Conservation (phyloP, 768 basidiomycete species). For the Porphyrellus cyaneotinctus region DNA sequence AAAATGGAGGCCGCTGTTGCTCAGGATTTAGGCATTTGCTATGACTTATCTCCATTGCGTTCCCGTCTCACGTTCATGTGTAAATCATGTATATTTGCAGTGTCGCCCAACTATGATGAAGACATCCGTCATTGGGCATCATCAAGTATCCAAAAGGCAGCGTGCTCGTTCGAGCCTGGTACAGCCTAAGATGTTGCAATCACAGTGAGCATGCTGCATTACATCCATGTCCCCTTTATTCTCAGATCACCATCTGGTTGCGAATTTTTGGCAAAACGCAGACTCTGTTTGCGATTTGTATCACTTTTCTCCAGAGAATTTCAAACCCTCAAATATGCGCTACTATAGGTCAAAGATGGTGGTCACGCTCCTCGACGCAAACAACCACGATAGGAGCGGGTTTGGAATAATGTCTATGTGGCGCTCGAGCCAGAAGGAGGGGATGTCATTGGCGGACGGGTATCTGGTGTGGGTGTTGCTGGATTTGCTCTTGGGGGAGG, state of each 20-base stretch:
- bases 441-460: slow-evolving; percentile 54
- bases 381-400: slow-evolving; percentile 40
- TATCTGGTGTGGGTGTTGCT: slow-evolving; percentile 55
- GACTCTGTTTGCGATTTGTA: slow-evolving; percentile 27
- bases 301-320: neutral
- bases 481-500: slow-evolving; percentile 59
- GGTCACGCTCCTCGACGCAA: slow-evolving; percentile 43
- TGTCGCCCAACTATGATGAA: slow-evolving; percentile 30
- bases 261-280: slow-evolving; percentile 38
- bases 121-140: slow-evolving; percentile 50
- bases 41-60: too few species aligned
- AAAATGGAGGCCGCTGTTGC: too few species aligned
- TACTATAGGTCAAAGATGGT: slow-evolving; percentile 56
- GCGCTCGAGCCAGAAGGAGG: slow-evolving; percentile 43
- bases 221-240: neutral
- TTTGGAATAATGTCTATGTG: slow-evolving; percentile 65
- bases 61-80: too few species aligned
- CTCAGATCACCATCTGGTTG: slow-evolving; percentile 2
- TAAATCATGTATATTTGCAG: too few species aligned
- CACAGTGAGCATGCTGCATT: slow-evolving; percentile 35
- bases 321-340: neutral
- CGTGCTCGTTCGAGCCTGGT: slow-evolving; percentile 57
- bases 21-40: too few species aligned
- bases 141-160: slow-evolving; percentile 44
- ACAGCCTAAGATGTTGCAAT: slow-evolving; percentile 46